phyloP scores from a whole-genome alignment of 371 early-diverging fungal genomes.

The Mucor circinelloides region DNA sequence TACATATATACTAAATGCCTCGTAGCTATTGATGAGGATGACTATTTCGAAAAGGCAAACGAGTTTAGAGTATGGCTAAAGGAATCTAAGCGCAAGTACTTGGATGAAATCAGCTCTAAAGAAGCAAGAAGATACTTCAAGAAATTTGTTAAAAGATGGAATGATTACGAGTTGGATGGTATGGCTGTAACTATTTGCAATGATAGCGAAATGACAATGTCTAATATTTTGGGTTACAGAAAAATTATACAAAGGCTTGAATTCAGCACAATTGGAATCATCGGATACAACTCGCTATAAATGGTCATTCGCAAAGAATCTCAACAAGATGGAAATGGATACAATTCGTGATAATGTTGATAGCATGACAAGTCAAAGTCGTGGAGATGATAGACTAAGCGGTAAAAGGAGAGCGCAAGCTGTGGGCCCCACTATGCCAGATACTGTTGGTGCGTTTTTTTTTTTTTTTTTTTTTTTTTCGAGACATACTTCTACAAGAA shows the following conservation, averaged over 20 bases:
- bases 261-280: conserved; percentile 62
- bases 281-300: conserved; percentile 70
- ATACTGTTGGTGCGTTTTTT: conserved; percentile 1
- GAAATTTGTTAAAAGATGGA: conserved; percentile 82
- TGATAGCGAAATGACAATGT: background rate
- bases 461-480: background rate
- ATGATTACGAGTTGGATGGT: conserved; percentile 65
- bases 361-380: conserved; percentile 52
- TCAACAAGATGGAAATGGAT: conserved; percentile 61
- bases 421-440: conserved; percentile 41
- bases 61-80: conserved; percentile 84
- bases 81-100: conserved; percentile 71
- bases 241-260: conserved; percentile 70
- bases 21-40: conserved; percentile 64
- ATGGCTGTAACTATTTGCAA: conserved; percentile 8
- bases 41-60: conserved; percentile 76
- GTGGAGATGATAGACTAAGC: conserved; percentile 15
- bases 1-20: background rate
- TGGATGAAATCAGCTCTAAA: conserved; percentile 72
- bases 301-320: conserved; percentile 77
- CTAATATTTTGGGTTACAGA: conserved; percentile 31
- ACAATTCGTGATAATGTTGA: conserved; percentile 65
- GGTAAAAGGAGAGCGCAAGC: conserved; percentile 25
- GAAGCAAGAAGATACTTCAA: conserved; percentile 74
- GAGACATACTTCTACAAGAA: no score